A percentile compares a stretch with the other conserved stretches of the same genome.
Evolutionary conservation across 1,284 basidiomycete species (phyloP).

Genomic region (Leccinum subatratum): DNA sequence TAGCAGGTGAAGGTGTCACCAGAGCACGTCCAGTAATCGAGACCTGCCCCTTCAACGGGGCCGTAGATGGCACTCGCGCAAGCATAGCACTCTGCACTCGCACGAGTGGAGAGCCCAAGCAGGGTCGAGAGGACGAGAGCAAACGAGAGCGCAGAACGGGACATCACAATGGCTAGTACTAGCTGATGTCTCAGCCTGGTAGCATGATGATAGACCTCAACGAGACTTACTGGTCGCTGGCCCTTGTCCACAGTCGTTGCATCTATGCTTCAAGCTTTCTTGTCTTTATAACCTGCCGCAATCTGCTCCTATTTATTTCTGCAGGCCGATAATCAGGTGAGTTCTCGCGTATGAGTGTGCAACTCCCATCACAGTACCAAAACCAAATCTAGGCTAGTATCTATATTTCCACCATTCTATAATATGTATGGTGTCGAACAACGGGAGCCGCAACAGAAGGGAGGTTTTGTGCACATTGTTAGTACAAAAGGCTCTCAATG

Average conservation of each 20-base stretch:
- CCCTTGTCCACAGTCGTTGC: background rate
- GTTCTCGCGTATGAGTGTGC: background rate
- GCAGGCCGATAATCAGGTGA: background rate
- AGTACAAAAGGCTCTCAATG: no score
- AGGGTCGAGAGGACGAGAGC: conserved; percentile 9
- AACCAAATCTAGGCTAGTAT: background rate
- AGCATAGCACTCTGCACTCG: conserved; percentile 9
- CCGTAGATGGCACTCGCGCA: conserved; percentile 15
- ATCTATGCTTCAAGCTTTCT: background rate
- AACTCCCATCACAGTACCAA: background rate
- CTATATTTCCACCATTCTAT: background rate
- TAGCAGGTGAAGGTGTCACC: conserved; percentile 16
- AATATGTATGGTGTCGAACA: background rate
- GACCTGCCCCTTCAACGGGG: conserved; percentile 6
- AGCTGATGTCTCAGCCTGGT: background rate
- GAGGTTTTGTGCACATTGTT: background rate
- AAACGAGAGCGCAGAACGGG: background rate
- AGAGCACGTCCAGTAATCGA: conserved; percentile 18
- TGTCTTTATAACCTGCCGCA: background rate
- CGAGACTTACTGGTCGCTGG: background rate
- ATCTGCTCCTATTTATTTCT: background rate
- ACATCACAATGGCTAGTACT: conserved; percentile 2
- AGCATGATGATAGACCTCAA: background rate
- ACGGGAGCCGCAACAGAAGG: background rate
- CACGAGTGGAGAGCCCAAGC: conserved; percentile 10